These are phyloP conservation scores for Anethum foeniculum DNA, from an alignment of 140 eudicot species.

Conservation along the genomic window DNA sequence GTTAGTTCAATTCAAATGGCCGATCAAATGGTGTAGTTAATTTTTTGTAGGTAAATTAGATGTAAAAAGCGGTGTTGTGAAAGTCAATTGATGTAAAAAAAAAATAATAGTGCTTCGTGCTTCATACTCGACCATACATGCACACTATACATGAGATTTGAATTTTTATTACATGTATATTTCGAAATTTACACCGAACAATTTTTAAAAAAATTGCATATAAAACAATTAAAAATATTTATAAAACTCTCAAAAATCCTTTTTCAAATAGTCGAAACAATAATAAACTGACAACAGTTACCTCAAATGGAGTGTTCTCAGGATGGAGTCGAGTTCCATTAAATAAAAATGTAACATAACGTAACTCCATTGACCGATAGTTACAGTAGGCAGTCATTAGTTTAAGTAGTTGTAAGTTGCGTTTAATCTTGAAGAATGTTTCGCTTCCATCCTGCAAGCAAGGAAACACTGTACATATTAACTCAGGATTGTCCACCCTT, in stretches of 20 bases:
- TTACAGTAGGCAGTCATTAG: background rate
- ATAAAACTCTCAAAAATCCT: background rate
- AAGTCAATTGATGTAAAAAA: background rate
- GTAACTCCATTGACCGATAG: too few relatives aligned
- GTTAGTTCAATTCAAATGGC: background rate
- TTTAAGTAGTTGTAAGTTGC: background rate
- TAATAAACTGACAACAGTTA: too few relatives aligned
- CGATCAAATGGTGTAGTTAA: background rate
- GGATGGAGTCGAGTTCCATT: too few relatives aligned
- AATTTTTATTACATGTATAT: background rate
- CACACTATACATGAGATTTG: background rate
- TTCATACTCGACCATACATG: background rate
- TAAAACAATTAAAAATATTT: too few relatives aligned
- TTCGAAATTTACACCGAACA: too few relatives aligned
- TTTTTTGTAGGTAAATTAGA: background rate
- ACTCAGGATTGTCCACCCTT: background rate
- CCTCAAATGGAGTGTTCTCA: background rate
- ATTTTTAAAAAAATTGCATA: too few relatives aligned
- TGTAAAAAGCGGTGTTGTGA: background rate
- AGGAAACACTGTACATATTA: too few relatives aligned
- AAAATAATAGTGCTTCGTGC: background rate
- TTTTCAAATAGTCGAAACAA: background rate
- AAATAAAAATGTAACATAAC: too few relatives aligned
- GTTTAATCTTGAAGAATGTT: too few relatives aligned
- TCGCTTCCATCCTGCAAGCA: background rate